Conservation (phyloP, 306 rosid genomes). For the Dalbergia cochinchinensis region DNA sequence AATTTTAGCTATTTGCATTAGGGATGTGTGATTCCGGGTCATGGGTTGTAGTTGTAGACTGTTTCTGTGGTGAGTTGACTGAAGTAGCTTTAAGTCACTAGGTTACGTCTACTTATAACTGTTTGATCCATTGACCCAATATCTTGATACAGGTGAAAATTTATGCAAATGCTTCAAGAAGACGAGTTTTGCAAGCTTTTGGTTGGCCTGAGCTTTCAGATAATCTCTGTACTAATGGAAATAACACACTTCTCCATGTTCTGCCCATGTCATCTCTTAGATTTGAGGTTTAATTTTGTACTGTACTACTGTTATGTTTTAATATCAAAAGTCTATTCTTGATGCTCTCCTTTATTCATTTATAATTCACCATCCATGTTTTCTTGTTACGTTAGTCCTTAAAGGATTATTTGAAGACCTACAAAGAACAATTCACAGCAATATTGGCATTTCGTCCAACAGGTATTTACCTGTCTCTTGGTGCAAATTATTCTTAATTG, state of each 20-base stretch:
- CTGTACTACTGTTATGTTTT: slow-evolving; percentile 20
- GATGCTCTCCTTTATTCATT: background rate
- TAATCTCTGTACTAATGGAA: slow-evolving; percentile 57
- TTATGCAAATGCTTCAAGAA: slow-evolving; percentile 61
- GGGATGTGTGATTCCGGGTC: slow-evolving; percentile 23
- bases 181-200: slow-evolving; percentile 58
- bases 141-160: slow-evolving; percentile 54
- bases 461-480: slow-evolving; percentile 45
- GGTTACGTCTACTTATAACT: background rate
- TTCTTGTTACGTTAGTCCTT: slow-evolving; percentile 50
- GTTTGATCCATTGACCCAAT: slow-evolving; percentile 20
- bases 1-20: slow-evolving; percentile 23
- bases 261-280: slow-evolving; percentile 62
- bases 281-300: slow-evolving; percentile 53
- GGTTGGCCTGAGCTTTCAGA: slow-evolving; percentile 59
- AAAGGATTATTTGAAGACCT: slow-evolving; percentile 60
- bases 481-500: slow-evolving; percentile 8
- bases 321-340: slow-evolving; percentile 20
- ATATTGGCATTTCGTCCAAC: slow-evolving; percentile 70
- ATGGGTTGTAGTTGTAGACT: slow-evolving; percentile 32
- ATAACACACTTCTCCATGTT: slow-evolving; percentile 62
- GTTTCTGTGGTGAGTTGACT: slow-evolving; percentile 12
- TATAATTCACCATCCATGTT: slow-evolving; percentile 19
- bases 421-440: slow-evolving; percentile 55
- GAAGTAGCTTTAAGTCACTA: slow-evolving; percentile 29